Conservation (phyloP, 345 rosid genomes). For the Cardamine occulta region DNA sequence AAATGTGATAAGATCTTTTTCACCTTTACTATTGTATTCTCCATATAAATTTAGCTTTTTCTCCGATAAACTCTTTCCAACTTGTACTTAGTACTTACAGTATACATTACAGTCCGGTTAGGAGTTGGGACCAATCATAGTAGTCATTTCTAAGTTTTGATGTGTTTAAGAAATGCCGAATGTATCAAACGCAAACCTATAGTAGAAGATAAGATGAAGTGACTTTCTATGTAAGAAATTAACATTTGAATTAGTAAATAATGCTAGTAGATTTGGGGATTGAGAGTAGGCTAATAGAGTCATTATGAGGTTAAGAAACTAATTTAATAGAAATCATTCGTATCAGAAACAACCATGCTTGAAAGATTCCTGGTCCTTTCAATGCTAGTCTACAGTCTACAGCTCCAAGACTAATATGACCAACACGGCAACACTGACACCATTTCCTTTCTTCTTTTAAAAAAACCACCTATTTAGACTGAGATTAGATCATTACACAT, state of each 20-base stretch:
- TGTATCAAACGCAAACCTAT: background rate
- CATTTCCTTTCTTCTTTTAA: background rate
- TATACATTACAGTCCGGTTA: background rate
- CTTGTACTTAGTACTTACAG: background rate
- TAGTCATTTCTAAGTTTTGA: background rate
- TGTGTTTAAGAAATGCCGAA: background rate
- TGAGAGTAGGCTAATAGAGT: conserved; percentile 47
- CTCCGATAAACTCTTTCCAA: background rate
- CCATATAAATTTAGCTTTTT: background rate
- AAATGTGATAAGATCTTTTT: background rate
- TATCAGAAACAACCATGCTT: conserved; percentile 38
- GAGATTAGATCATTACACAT: conserved; percentile 27
- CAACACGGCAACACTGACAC: conserved; percentile 37
- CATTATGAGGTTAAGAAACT: conserved; percentile 28
- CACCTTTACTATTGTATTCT: background rate
- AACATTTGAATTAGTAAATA: background rate
- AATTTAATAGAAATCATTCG: conserved; percentile 1
- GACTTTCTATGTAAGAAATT: background rate
- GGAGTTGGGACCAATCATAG: background rate
- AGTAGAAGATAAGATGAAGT: background rate
- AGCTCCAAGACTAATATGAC: conserved; percentile 26
- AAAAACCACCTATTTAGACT: background rate
- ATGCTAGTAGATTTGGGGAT: conserved; percentile 41
- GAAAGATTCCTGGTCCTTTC: conserved; percentile 39
- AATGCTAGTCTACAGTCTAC: conserved; percentile 31